Conservation (phyloP, 2,329 filamentous ascomycete species). For the Parafenestella ontariensis region DNA sequence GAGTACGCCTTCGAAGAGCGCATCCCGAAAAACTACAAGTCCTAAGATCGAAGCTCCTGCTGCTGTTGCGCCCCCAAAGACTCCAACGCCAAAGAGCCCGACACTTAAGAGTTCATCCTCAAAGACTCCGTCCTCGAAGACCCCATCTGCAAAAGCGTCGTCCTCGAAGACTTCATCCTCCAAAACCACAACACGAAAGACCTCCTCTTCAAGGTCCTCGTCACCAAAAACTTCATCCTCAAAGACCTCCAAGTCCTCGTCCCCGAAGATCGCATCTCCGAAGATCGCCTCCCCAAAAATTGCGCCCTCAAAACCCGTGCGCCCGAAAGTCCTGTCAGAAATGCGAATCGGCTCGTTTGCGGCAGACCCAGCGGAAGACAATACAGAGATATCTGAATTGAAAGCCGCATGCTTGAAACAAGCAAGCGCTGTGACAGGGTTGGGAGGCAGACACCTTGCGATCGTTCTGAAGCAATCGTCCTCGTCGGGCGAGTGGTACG, state of each 20-base stretch:
- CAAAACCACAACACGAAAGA: not conserved
- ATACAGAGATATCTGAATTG: slow-evolving; percentile 2
- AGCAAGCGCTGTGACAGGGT: slow-evolving; percentile 26
- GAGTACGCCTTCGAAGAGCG: not conserved
- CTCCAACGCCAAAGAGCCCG: not conserved
- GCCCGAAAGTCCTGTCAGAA: not conserved
- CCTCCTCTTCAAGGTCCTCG: not conserved
- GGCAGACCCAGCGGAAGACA: slow-evolving; percentile 1
- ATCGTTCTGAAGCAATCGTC: slow-evolving; percentile 31
- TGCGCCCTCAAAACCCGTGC: slow-evolving; percentile 3
- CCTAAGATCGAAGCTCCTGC: not conserved
- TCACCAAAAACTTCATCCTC: not conserved
- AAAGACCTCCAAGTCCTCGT: not conserved
- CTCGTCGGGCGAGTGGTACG: slow-evolving; percentile 29
- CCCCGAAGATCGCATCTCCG: slow-evolving; percentile 5
- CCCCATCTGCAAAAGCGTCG: not conserved
- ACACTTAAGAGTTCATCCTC: not conserved
- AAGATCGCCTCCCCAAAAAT: slow-evolving; percentile 7
- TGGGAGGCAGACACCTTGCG: slow-evolving; percentile 30
- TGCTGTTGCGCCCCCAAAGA: not conserved
- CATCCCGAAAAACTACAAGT: too few relatives aligned
- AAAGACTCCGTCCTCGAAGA: not conserved
- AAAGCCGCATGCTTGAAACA: slow-evolving; percentile 13
- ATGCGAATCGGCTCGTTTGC: slow-evolving; percentile 1
- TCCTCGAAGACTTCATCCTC: not conserved